Evolutionary conservation across 305 asterid genomes (phyloP), one percentile per base, ranked within the genome.

Genomic region (Fraxinus platypoda): DNA sequence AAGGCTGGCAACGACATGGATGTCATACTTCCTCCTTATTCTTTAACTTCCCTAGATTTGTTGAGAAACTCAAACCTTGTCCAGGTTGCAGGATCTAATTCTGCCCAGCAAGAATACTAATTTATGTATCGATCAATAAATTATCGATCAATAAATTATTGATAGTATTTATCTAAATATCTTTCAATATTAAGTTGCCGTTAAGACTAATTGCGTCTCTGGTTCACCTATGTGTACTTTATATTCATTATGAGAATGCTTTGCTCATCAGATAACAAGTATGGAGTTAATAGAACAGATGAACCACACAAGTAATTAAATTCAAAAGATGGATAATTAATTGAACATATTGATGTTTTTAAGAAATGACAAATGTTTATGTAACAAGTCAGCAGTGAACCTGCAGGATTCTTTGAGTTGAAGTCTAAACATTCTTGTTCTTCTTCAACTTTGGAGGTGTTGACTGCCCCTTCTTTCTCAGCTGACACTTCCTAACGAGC

Each of bases 11-110:
- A 85, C 84, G 57, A 77, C 75, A 89, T 94, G 98, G 80, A 85
- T 34, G 89, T 87, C 37, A 72, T 78, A 71, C 25, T 93, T 8
- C 82, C 91, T 85, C 91, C 97, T 70, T 82, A 88, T 84, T 93
- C 96, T 70, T 81, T 94, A 81, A 88, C 88, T 81, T 89, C 91
- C 17, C 46, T 94, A 57, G 97, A 93, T 83, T 88, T 94, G 80
- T 78, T 86, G 84, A 84, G 12, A 82, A 87, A 86, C 80, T 76
- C 92, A 80, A 57, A 74, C 23, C 35, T 33, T 13, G 57, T 68
- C 35, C 81, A 78, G 77, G 77, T 80, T 81, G 75, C 71, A 52
- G 81, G 52, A 76, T 71, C 81, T 46, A 79, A 77, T 79, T 82
- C 78, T 83, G 66, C 26, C 9, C 81, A 73, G 62, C 78, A 75